These are phyloP conservation scores for Didymellaceae sp. DNA, from an alignment of 2,329 filamentous ascomycete genomes.

Conservation along the genomic window DNA sequence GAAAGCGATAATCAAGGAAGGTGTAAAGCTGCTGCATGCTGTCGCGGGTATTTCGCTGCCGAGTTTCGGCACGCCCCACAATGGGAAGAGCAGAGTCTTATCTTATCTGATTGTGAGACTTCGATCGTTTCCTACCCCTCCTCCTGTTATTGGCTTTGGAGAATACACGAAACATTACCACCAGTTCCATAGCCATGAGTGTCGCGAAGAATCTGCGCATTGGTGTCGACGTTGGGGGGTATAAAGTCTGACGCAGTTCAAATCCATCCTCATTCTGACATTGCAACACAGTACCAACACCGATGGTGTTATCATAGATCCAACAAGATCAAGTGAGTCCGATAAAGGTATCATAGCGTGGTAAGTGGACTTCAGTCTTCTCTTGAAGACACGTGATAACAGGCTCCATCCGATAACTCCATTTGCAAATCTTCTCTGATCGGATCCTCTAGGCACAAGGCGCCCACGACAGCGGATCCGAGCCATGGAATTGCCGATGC, in stretches of 20 bases:
- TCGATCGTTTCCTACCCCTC: not conserved
- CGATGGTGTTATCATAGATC: conserved; percentile 47
- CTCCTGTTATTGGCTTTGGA: conserved; percentile 3
- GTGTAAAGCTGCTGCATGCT: not conserved
- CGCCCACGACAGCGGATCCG: conserved; percentile 47
- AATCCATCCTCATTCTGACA: conserved; percentile 8
- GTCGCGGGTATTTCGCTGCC: not conserved
- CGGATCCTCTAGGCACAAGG: conserved; percentile 42
- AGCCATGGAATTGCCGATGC: conserved; percentile 47
- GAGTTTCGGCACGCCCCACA: conserved; percentile 9
- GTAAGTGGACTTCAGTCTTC: conserved; percentile 21
- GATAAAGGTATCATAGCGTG: conserved; percentile 45
- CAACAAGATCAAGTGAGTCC: conserved; percentile 32
- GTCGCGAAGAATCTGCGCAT: conserved; percentile 44
- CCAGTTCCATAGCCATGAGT: conserved; percentile 17
- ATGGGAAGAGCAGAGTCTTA: not conserved
- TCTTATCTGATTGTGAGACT: conserved; percentile 14
- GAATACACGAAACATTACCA: not conserved
- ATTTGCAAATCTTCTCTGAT: not conserved
- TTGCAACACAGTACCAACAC: conserved; percentile 41
- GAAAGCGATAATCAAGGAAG: not conserved
- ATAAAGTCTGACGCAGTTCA: conserved; percentile 11
- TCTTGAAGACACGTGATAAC: conserved; percentile 12
- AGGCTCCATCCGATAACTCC: not conserved
- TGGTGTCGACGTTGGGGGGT: conserved; percentile 55